phyloP scores from a whole-genome alignment of 495 filamentous ascomycete species.

The Venustampulla echinocandica region DNA sequence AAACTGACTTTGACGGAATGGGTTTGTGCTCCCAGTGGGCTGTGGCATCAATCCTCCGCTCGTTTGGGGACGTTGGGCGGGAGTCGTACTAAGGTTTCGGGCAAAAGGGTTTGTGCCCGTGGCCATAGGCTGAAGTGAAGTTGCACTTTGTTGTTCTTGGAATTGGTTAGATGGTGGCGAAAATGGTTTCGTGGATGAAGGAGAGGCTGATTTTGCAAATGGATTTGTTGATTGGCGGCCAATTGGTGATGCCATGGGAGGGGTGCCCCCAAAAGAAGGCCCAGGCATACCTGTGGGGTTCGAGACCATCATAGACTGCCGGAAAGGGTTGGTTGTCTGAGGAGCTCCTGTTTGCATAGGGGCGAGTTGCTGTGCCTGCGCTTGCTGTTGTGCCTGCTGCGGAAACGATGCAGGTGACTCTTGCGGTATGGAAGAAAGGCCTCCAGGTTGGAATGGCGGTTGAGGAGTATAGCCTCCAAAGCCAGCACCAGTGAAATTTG shows the following conservation, averaged over 20 bases:
- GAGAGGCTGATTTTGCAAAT: slow-evolving; percentile 56
- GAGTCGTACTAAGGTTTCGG: slow-evolving; percentile 26
- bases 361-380: slow-evolving; percentile 24
- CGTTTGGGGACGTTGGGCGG: slow-evolving; percentile 33
- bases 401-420: slow-evolving; percentile 36
- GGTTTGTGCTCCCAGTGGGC: slow-evolving; percentile 85
- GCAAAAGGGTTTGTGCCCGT: slow-evolving; percentile 73
- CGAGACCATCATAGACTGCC: slow-evolving; percentile 68
- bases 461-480: slow-evolving; percentile 80
- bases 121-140: slow-evolving; percentile 47
- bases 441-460: slow-evolving; percentile 42
- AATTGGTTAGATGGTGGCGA: slow-evolving; percentile 39
- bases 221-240: slow-evolving; percentile 75
- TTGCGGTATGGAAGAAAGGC: slow-evolving; percentile 55
- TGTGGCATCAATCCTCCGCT: slow-evolving; percentile 43
- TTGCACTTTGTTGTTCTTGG: slow-evolving; percentile 30
- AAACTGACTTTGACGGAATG: slow-evolving; percentile 82
- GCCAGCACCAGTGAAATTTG: slow-evolving; percentile 66
- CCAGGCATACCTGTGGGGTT: slow-evolving; percentile 22
- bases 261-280: slow-evolving; percentile 20
- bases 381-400: slow-evolving; percentile 27
- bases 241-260: slow-evolving; percentile 33
- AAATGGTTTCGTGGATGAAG: slow-evolving; percentile 35
- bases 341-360: slow-evolving; percentile 16
- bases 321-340: slow-evolving; percentile 78